Conservation (phyloP, 176 grass and related monocot genomes). For the Bromus sterilis region DNA sequence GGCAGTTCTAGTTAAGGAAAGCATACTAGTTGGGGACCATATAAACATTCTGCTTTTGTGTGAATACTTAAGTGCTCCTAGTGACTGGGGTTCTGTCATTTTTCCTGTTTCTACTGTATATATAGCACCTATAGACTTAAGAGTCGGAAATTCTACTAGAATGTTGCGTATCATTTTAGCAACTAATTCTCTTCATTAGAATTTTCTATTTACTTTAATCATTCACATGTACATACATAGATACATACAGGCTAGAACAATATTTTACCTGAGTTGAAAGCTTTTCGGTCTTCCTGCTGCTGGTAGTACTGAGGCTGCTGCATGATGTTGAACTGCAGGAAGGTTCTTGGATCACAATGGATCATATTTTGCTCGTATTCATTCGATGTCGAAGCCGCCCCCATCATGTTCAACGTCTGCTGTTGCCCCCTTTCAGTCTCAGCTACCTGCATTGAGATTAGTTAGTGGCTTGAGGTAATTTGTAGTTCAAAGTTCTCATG, state of each 20-base stretch:
- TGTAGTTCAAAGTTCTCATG: not conserved
- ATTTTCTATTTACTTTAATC: not conserved
- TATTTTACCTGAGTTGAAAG: slow-evolving; percentile 49
- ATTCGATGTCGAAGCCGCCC: slow-evolving; percentile 20
- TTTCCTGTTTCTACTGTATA: not conserved
- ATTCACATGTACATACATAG: not conserved
- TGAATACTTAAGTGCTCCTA: not conserved
- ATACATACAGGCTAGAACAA: not conserved
- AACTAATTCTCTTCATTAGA: not conserved
- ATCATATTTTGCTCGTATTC: slow-evolving; percentile 56
- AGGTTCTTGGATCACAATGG: slow-evolving; percentile 60
- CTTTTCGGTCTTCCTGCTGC: slow-evolving; percentile 39
- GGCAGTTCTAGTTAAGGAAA: not conserved
- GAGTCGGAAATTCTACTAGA: not conserved
- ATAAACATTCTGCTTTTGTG: not conserved
- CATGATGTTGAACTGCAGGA: slow-evolving; percentile 72
- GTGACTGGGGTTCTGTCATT: not conserved
- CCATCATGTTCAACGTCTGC: slow-evolving; percentile 75
- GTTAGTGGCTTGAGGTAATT: not conserved
- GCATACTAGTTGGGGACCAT: not conserved
- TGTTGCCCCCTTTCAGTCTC: slow-evolving; percentile 65
- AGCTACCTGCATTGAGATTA: slow-evolving; percentile 32
- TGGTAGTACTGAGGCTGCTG: slow-evolving; percentile 54
- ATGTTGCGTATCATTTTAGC: not conserved
- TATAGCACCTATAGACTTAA: not conserved